Conservation (phyloP, 2,329 filamentous ascomycete genomes). For the Thielaviopsis punctulata region DNA sequence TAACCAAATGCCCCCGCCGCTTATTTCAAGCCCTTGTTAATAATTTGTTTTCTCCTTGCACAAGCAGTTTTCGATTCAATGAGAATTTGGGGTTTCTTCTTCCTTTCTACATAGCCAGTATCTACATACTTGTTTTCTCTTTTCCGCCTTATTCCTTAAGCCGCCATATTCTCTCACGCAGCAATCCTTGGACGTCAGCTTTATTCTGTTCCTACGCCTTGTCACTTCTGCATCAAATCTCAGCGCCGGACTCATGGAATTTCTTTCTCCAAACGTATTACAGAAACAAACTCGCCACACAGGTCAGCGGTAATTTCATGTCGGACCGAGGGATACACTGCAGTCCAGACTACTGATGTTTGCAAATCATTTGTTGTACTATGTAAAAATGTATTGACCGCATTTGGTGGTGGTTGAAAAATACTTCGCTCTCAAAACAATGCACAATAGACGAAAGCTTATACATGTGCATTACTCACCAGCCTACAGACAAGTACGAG, state of each 20-base stretch:
- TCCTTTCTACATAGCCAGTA: not conserved
- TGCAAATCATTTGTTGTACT: no score
- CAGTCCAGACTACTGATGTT: no score
- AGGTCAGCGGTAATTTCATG: not conserved
- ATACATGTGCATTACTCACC: no score
- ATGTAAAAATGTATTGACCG: no score
- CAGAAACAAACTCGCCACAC: not conserved
- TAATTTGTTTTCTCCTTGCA: no score
- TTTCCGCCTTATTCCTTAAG: not conserved
- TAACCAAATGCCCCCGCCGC: no score
- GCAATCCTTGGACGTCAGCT: not conserved
- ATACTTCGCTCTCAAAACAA: no score
- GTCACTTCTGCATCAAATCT: not conserved
- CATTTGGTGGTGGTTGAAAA: no score
- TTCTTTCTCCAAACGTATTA: not conserved
- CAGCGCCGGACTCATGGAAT: not conserved
- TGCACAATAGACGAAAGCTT: no score
- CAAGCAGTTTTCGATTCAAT: no score
- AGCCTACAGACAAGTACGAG: no score
- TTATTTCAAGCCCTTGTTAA: not conserved
- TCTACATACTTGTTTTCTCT: not conserved
- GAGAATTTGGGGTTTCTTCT: not conserved
- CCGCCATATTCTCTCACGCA: not conserved
- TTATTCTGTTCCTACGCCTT: not conserved
- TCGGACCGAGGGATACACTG: not conserved